phyloP scores from a whole-genome alignment of 805 yeast species.

The Kluyveromyces dobzhanskii region DNA sequence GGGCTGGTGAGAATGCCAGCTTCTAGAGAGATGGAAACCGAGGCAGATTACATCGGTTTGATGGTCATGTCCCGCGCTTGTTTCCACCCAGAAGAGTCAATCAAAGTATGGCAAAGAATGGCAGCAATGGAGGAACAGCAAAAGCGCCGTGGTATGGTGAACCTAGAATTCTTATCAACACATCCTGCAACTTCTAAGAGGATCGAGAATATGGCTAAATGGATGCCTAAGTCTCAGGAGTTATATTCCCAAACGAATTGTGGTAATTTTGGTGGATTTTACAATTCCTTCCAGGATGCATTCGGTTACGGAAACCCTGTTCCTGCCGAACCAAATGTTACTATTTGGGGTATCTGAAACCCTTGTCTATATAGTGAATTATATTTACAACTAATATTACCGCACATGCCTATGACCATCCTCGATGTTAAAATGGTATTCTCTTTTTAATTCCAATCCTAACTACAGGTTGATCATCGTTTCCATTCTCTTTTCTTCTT shows the following conservation, averaged over 20 bases:
- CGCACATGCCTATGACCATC: too few relatives aligned
- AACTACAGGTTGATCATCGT: conserved; percentile 4
- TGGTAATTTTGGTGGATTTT: conserved; percentile 11
- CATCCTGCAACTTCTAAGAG: conserved; percentile 83
- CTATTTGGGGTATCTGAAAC: conserved; percentile 5
- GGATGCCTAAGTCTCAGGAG: conserved; percentile 49
- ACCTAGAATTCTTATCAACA: conserved; percentile 67
- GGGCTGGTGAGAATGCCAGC: conserved; percentile 70
- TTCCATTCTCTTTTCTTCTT: neutral
- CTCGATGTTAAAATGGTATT: conserved; percentile 14
- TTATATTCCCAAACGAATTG: conserved; percentile 27
- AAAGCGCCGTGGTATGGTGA: conserved; percentile 13
- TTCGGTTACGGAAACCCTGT: conserved; percentile 9
- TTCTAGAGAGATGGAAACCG: conserved; percentile 88
- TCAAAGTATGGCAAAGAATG: conserved; percentile 81
- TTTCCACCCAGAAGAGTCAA: conserved; percentile 67
- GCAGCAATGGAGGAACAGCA: conserved; percentile 36
- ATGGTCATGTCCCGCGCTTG: conserved; percentile 90
- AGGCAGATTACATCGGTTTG: conserved; percentile 91
- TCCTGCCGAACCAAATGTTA: conserved; percentile 6
- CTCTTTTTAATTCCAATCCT: conserved; percentile 23
- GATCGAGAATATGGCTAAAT: conserved; percentile 53
- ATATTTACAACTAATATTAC: too few relatives aligned
- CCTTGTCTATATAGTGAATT: too few relatives aligned
- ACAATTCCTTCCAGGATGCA: conserved; percentile 15